These are phyloP conservation scores for Haematococcus sp. DNA, from an alignment of 139 green algal genomes.

Conservation along the genomic window DNA sequence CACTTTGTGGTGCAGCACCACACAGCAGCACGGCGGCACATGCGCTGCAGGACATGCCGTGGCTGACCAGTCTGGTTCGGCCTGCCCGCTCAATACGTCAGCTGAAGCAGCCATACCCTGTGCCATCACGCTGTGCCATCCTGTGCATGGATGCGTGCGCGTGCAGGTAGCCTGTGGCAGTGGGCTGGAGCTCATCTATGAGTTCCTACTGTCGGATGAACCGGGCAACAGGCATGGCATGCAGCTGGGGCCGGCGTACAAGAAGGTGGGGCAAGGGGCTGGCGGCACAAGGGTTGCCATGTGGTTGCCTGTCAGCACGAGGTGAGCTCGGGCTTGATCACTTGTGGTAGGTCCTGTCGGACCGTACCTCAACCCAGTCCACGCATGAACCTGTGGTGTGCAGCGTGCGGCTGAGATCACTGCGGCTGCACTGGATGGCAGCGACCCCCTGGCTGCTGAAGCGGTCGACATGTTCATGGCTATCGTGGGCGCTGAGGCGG, in stretches of 20 bases:
- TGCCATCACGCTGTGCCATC: no score
- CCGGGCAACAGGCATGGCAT: constrained; percentile 32
- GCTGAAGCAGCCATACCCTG: no score
- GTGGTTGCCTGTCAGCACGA: no score
- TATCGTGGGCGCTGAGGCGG: constrained; percentile 86
- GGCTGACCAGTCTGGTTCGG: no score
- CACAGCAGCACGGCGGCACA: no score
- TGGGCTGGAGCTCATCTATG: constrained; percentile 88
- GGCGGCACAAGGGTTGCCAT: no score
- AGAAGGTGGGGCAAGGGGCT: background rate
- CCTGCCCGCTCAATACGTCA: no score
- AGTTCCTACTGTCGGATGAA: constrained; percentile 80
- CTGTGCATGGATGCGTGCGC: no score
- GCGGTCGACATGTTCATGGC: constrained; percentile 87
- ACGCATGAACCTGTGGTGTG: background rate
- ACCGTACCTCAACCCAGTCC: no score
- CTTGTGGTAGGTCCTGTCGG: no score
- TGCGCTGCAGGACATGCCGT: background rate
- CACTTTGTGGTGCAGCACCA: no score
- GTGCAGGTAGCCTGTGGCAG: constrained; percentile 77
- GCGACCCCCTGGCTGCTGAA: constrained; percentile 63
- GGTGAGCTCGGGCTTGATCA: no score
- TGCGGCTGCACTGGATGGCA: constrained; percentile 51
- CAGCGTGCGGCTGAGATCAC: constrained; percentile 54
- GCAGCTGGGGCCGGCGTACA: background rate